These are phyloP conservation scores for Dryas integrifolia DNA, from an alignment of 331 rosid species.

Conservation along the genomic window DNA sequence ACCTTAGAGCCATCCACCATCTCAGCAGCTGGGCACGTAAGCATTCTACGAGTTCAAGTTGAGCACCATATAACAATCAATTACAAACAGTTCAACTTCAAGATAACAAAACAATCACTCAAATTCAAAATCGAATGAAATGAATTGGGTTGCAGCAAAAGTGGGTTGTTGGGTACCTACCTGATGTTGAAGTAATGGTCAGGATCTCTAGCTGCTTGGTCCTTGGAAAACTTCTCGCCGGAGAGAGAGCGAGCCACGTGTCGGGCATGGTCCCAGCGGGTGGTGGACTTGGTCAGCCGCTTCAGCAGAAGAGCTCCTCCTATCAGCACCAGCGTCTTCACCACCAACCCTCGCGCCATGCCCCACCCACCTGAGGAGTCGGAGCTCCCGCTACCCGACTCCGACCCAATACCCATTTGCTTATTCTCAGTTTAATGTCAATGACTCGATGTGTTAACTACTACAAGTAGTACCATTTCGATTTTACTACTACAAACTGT, in stretches of 20 bases:
- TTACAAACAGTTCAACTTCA: background rate
- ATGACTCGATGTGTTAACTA: background rate
- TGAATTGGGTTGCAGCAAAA: background rate
- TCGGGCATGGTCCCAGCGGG: slow-evolving; percentile 98
- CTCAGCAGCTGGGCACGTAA: slow-evolving; percentile 94
- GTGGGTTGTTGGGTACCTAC: slow-evolving; percentile 26
- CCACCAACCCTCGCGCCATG: slow-evolving; percentile 63
- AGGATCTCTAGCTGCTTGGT: slow-evolving; percentile 93
- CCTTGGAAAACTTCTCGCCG: slow-evolving; percentile 90
- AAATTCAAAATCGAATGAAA: background rate
- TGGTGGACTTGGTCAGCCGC: slow-evolving; percentile 87
- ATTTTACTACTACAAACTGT: background rate
- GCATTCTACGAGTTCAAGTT: slow-evolving; percentile 45
- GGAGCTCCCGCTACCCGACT: slow-evolving; percentile 32
- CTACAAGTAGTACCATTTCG: background rate
- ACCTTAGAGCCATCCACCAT: slow-evolving; percentile 88
- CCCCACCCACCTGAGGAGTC: slow-evolving; percentile 43
- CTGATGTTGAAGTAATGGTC: slow-evolving; percentile 91
- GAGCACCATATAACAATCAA: background rate
- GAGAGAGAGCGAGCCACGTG: slow-evolving; percentile 74
- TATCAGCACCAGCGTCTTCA: slow-evolving; percentile 61
- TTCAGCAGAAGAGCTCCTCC: slow-evolving; percentile 90
- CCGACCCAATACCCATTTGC: slow-evolving; percentile 50
- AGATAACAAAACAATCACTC: background rate
- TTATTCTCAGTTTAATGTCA: background rate